phyloP scores from a whole-genome alignment of 768 basidiomycete genomes.

The Gymnopilus junonius region DNA sequence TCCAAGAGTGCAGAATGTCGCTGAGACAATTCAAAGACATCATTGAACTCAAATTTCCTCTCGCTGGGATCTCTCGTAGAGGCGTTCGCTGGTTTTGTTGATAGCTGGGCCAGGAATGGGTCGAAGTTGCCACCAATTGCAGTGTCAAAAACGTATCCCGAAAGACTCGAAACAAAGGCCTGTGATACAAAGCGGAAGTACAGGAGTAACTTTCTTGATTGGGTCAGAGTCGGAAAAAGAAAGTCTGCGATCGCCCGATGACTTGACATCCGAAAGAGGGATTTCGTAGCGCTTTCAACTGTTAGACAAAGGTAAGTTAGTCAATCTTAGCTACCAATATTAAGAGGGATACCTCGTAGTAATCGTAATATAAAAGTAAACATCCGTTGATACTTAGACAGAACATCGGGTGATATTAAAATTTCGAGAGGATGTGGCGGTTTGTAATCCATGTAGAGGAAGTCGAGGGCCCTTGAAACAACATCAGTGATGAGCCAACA shows the following conservation, averaged over 20 bases:
- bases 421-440: conserved; percentile 80
- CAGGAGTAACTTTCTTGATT: conserved; percentile 57
- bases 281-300: conserved; percentile 73
- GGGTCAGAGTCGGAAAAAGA: conserved; percentile 61
- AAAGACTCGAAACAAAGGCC: conserved; percentile 69
- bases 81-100: conserved; percentile 11
- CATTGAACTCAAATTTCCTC: conserved; percentile 46
- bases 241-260: conserved; percentile 38
- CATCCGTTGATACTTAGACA: conserved; percentile 87
- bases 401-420: conserved; percentile 68
- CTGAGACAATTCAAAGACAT: conserved; percentile 73
- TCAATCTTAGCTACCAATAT: neutral
- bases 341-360: conserved; percentile 62
- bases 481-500: conserved; percentile 6
- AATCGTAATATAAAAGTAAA: conserved; percentile 82
- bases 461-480: conserved; percentile 75
- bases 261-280: conserved; percentile 66
- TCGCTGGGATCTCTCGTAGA: neutral
- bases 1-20: conserved; percentile 74
- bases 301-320: neutral
- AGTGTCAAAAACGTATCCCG: conserved; percentile 77
- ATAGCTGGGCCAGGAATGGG: conserved; percentile 57
- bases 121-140: conserved; percentile 81
- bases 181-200: conserved; percentile 78
- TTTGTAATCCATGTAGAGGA: conserved; percentile 88